Conservation (phyloP, 495 filamentous ascomycete species). For the Penicillium fimorum region DNA sequence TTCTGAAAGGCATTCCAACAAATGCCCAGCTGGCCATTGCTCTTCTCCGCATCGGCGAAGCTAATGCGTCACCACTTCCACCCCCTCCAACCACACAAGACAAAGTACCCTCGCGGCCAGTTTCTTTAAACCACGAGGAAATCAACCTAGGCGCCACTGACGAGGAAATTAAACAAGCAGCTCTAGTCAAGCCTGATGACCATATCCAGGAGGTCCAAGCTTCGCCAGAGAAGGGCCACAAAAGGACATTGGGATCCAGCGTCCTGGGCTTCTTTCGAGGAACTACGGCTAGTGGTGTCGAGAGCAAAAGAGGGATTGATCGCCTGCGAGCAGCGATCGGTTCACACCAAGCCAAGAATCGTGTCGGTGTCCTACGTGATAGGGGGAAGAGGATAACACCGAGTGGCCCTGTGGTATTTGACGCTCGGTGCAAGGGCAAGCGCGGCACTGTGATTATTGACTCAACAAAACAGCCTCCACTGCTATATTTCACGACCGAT, state of each 20-base stretch:
- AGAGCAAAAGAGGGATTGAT: constrained; percentile 67
- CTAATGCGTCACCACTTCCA: constrained; percentile 74
- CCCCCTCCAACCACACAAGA: constrained; percentile 62
- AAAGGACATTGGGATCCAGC: constrained; percentile 46
- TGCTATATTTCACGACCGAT: constrained; percentile 48
- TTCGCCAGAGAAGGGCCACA: constrained; percentile 11
- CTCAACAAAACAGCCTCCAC: constrained; percentile 40
- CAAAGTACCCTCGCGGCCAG: constrained; percentile 47
- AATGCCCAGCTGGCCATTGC: constrained; percentile 85
- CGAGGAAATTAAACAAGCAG: constrained; percentile 52
- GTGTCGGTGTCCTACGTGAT: constrained; percentile 63
- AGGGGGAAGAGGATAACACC: constrained; percentile 38
- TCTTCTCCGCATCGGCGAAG: constrained; percentile 79
- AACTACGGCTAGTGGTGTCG: constrained; percentile 63
- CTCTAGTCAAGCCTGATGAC: constrained; percentile 10
- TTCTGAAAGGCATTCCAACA: constrained; percentile 81
- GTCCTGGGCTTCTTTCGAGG: constrained; percentile 67
- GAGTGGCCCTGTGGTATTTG: constrained; percentile 71
- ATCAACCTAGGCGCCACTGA: constrained; percentile 43
- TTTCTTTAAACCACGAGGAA: constrained; percentile 37
- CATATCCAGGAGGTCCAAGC: constrained; percentile 5
- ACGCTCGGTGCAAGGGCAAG: constrained; percentile 65
- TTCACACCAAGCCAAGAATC: constrained; percentile 61
- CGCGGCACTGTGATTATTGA: constrained; percentile 71
- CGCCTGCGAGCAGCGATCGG: constrained; percentile 62